A percentile compares a stretch with the other conserved stretches of the same genome.
phyloP scores from a whole-genome alignment of 768 basidiomycete species.

The Tylopilus vinaceipallidus region DNA sequence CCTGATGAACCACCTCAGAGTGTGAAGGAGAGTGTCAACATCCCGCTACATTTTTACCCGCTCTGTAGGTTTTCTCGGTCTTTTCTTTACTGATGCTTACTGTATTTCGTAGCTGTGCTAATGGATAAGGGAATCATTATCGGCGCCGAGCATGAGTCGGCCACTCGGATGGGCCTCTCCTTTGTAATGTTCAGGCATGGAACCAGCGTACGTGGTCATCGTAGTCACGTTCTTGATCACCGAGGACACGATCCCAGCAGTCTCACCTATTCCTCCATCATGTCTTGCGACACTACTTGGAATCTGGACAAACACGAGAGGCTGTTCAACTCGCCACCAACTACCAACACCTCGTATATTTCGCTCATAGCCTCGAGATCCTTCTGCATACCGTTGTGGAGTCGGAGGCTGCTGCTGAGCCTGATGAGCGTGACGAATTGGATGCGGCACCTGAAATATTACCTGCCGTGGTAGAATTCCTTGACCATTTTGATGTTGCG shows the following conservation, averaged over 20 bases:
- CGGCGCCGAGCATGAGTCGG: slow-evolving; percentile 88
- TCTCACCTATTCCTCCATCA: slow-evolving; percentile 94
- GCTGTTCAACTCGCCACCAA: slow-evolving; percentile 85
- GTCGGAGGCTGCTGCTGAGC: slow-evolving; percentile 55
- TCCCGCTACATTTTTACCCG: slow-evolving; percentile 92
- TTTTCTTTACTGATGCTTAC: slow-evolving; percentile 1
- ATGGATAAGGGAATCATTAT: slow-evolving; percentile 99
- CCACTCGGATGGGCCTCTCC: slow-evolving; percentile 68
- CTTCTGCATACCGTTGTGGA: slow-evolving; percentile 92
- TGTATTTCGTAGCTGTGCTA: slow-evolving; percentile 65
- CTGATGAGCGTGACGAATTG: slow-evolving; percentile 20
- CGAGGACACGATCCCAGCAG: slow-evolving; percentile 38
- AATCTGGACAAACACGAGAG: slow-evolving; percentile 57
- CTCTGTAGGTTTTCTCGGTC: slow-evolving; percentile 58
- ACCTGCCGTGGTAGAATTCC: slow-evolving; percentile 75
- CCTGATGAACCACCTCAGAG: slow-evolving; percentile 39
- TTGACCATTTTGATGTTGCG: slow-evolving; percentile 91
- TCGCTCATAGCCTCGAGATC: slow-evolving; percentile 91
- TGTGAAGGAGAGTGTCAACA: slow-evolving; percentile 92
- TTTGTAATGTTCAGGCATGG: slow-evolving; percentile 92
- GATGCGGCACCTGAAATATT: slow-evolving; percentile 43
- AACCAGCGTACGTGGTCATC: slow-evolving; percentile 64
- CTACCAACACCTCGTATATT: slow-evolving; percentile 88
- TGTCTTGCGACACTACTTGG: slow-evolving; percentile 80
- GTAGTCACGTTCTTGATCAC: neutral